A percentile compares a stretch with the other conserved stretches of the same genome.
Evolutionary conservation across 768 basidiomycete genomes (phyloP).

Genomic region (Austroboletus eburneus): DNA sequence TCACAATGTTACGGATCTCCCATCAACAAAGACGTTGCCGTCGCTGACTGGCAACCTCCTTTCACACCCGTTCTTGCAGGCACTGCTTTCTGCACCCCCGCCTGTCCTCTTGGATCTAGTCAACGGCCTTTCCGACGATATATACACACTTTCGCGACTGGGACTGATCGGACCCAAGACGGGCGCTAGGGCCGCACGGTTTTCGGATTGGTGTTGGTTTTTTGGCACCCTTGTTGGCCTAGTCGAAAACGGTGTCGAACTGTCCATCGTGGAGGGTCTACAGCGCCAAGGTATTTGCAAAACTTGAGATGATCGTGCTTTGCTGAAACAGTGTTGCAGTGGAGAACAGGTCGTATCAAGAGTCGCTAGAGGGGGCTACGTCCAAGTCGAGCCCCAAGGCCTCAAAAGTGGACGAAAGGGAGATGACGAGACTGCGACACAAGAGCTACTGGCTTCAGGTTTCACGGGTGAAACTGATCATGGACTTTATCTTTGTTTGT

Average conservation of each 20-base stretch:
- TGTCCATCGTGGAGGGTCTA: constrained; percentile 60
- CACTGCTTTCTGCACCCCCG: constrained; percentile 74
- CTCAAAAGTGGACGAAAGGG: constrained; percentile 62
- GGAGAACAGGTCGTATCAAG: constrained; percentile 66
- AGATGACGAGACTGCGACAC: constrained; percentile 59
- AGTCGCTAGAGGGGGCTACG: constrained; percentile 69
- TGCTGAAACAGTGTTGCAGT: constrained; percentile 38
- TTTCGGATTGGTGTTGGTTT: constrained; percentile 88
- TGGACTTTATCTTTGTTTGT: constrained; percentile 91
- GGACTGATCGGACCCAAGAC: constrained; percentile 62
- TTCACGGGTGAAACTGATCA: constrained; percentile 63
- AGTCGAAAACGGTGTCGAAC: constrained; percentile 80
- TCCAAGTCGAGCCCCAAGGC: constrained; percentile 61
- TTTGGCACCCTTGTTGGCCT: constrained; percentile 72
- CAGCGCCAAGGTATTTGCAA: constrained; percentile 53
- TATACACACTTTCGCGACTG: constrained; percentile 69
- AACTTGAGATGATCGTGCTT: neutral
- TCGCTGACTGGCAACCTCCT: constrained; percentile 21
- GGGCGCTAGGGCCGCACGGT: constrained; percentile 66
- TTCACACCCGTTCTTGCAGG: constrained; percentile 65
- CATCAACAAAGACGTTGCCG: constrained; percentile 1
- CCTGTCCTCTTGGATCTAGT: constrained; percentile 78
- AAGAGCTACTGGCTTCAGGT: constrained; percentile 77
- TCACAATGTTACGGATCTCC: constrained; percentile 18
- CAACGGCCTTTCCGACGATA: constrained; percentile 71